phyloP scores from a whole-genome alignment of 202 grass and related monocot species.

The Dendrocalamus latiflorus region DNA sequence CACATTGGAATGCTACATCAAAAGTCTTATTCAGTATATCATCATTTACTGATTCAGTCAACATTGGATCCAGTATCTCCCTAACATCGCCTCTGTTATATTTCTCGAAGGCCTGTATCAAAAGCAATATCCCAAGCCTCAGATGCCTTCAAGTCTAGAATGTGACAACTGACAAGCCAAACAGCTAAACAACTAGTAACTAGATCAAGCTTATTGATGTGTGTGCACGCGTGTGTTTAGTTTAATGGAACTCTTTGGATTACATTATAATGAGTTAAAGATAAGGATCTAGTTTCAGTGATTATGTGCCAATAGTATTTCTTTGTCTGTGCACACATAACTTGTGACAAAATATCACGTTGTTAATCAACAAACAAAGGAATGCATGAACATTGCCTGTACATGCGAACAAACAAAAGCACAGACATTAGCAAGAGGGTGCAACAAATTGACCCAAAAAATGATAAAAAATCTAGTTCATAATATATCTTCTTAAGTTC shows the following conservation, averaged over 20 bases:
- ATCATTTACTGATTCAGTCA: conserved; percentile 57
- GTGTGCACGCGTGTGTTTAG: neutral
- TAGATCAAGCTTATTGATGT: neutral
- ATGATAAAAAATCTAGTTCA: neutral
- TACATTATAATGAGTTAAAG: neutral
- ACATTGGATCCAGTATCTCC: conserved; percentile 73
- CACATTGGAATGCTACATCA: conserved; percentile 59
- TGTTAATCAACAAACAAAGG: neutral
- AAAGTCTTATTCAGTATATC: conserved; percentile 61
- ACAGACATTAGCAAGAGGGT: neutral
- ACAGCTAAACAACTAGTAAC: neutral
- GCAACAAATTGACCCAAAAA: neutral
- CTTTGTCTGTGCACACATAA: neutral
- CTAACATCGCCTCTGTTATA: conserved; percentile 47
- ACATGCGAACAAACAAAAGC: neutral
- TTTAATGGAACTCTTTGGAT: neutral
- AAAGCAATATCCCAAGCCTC: conserved; percentile 20
- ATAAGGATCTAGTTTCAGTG: neutral
- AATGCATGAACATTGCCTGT: neutral
- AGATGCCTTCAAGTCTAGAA: conserved; percentile 9
- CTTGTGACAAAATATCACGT: conserved; percentile 1
- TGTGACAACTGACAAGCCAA: neutral
- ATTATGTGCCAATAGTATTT: neutral
- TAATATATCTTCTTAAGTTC: neutral
- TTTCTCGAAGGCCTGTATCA: conserved; percentile 63